Percentiles rank a stretch among this genome's conserved stretches.
phyloP scores from a whole-genome alignment of 2,329 filamentous ascomycete species.

The Fusarium humuli region DNA sequence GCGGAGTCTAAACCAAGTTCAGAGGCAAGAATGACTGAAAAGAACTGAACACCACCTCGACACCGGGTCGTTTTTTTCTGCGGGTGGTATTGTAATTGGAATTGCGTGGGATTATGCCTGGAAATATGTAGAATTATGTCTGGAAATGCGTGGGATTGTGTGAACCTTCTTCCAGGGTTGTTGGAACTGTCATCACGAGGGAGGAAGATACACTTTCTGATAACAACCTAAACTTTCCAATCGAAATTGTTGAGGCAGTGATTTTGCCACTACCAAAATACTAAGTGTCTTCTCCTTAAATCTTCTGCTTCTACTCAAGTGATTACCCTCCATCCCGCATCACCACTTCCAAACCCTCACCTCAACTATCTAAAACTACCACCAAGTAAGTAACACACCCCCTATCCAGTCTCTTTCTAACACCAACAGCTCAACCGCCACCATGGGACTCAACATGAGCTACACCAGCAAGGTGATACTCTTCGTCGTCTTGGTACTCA shows the following conservation, averaged over 20 bases:
- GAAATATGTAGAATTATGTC: too few species aligned
- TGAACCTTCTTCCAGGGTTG: neutral
- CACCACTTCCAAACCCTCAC: neutral
- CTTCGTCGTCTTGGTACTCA: neutral
- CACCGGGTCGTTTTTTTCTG: neutral
- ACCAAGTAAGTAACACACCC: neutral
- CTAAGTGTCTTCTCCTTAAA: rapidly evolving
- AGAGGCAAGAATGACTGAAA: neutral
- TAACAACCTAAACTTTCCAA: neutral
- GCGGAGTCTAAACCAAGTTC: neutral
- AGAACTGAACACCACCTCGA: neutral
- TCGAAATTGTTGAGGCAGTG: neutral
- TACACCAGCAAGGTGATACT: neutral
- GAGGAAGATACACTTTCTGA: neutral
- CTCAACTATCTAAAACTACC: neutral
- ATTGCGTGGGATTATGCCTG: too few species aligned
- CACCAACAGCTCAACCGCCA: neutral
- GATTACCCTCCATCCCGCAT: neutral
- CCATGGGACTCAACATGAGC: neutral
- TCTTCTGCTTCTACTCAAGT: neutral
- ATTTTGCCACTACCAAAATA: neutral
- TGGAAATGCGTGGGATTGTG: neutral
- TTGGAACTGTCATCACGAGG: neutral
- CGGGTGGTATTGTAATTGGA: neutral
- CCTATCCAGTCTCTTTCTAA: neutral